phyloP scores from a whole-genome alignment of 495 filamentous ascomycete species.

The Lasiosphaeria miniovina region DNA sequence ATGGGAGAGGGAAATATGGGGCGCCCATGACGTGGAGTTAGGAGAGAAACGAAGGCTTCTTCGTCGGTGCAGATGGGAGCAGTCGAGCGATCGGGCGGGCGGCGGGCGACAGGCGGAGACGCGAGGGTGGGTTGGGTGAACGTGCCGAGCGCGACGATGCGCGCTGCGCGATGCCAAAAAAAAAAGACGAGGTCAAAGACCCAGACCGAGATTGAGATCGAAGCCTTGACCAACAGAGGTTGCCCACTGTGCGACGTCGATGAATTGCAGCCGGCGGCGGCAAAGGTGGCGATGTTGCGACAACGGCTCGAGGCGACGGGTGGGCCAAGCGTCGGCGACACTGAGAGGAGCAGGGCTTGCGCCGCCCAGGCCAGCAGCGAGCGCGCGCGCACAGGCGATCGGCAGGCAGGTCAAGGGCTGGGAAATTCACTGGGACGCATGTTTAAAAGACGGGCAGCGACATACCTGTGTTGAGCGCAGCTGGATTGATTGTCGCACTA shows the following conservation, averaged over 20 bases:
- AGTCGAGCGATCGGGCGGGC: too few species aligned
- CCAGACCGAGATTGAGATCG: too few species aligned
- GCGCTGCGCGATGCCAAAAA: too few species aligned
- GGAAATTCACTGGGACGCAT: constrained; percentile 12
- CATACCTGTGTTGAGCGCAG: constrained; percentile 53
- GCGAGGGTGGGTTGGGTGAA: too few species aligned
- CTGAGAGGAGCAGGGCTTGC: not conserved
- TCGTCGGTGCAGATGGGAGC: too few species aligned
- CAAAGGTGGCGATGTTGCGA: constrained; percentile 1
- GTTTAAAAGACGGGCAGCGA: constrained; percentile 22
- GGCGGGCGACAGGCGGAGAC: too few species aligned
- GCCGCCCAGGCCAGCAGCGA: not conserved
- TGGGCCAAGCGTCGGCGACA: not conserved
- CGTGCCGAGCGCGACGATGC: too few species aligned
- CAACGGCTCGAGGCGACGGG: not conserved
- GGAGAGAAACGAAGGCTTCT: not conserved
- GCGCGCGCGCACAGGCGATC: constrained; percentile 12
- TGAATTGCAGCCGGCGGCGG: not conserved
- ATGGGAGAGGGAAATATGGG: constrained; percentile 2
- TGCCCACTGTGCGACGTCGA: not conserved
- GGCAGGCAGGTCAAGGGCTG: constrained; percentile 9
- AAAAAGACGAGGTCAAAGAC: too few species aligned
- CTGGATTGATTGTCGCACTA: constrained; percentile 56
- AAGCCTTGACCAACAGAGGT: too few species aligned
- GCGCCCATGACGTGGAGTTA: constrained; percentile 10